Conservation (phyloP, 2,329 filamentous ascomycete species). For the Reticulascus tulasneorum region DNA sequence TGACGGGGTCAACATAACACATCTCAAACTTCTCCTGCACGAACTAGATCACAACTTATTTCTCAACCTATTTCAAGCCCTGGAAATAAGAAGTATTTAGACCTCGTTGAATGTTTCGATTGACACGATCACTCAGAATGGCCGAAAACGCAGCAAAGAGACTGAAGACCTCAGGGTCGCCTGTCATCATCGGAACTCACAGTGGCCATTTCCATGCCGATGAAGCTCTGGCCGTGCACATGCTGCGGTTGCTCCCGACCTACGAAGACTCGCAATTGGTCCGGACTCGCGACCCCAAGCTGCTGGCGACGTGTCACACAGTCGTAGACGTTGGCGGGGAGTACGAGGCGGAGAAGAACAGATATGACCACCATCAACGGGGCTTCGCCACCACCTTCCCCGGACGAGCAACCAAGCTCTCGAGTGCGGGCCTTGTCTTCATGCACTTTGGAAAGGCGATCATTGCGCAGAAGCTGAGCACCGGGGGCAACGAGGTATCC, state of each 20-base stretch:
- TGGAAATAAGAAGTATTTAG: neutral
- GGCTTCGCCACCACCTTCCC: slow-evolving; percentile 85
- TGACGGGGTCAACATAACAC: neutral
- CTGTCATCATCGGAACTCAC: slow-evolving; percentile 77
- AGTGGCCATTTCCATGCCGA: slow-evolving; percentile 99
- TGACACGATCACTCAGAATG: slow-evolving; percentile 43
- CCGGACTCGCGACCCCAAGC: slow-evolving; percentile 78
- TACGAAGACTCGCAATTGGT: slow-evolving; percentile 73
- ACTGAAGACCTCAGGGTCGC: slow-evolving; percentile 63
- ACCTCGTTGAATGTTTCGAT: slow-evolving; percentile 38
- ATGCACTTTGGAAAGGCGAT: slow-evolving; percentile 90
- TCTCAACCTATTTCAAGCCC: neutral
- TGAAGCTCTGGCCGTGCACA: slow-evolving; percentile 93
- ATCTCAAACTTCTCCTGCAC: slow-evolving; percentile 1
- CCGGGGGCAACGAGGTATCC: slow-evolving; percentile 43
- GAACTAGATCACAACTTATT: neutral
- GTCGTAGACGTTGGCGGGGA: slow-evolving; percentile 97
- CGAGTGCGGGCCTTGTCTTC: slow-evolving; percentile 89
- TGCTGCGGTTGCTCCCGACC: slow-evolving; percentile 82
- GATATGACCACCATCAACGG: slow-evolving; percentile 97
- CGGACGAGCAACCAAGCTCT: slow-evolving; percentile 79
- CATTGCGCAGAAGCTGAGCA: slow-evolving; percentile 55
- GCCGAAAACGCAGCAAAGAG: slow-evolving; percentile 73
- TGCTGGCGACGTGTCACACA: slow-evolving; percentile 80
- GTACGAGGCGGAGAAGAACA: slow-evolving; percentile 71